phyloP scores from a whole-genome alignment of 2,329 filamentous ascomycete genomes.

The Paracoccidioides brasiliensis region DNA sequence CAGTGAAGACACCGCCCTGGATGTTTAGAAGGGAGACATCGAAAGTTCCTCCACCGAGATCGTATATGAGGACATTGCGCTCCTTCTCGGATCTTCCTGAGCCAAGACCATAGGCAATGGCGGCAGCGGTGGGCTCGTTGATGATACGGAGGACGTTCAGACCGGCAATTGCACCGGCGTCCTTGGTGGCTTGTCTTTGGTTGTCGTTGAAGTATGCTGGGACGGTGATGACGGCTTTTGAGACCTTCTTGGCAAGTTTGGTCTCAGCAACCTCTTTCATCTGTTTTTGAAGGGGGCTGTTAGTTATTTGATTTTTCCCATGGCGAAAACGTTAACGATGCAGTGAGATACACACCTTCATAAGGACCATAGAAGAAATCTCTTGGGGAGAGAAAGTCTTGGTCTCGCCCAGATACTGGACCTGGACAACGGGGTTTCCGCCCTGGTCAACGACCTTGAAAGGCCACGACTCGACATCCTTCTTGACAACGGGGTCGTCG shows the following conservation, averaged over 20 bases:
- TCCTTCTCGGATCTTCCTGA: constrained; percentile 92
- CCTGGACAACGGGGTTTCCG: constrained; percentile 82
- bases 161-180: constrained; percentile 92
- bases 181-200: constrained; percentile 98
- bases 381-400: constrained; percentile 98
- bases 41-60: constrained; percentile 99
- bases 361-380: constrained; percentile 96
- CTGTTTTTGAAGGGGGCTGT: constrained; percentile 33
- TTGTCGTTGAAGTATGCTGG: constrained; percentile 99
- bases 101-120: constrained; percentile 96
- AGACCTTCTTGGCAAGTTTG: constrained; percentile 97
- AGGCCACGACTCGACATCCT: constrained; percentile 97
- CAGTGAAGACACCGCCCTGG: constrained; percentile 97
- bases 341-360: constrained; percentile 55
- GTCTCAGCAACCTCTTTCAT: constrained; percentile 99
- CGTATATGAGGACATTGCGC: constrained; percentile 98
- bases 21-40: constrained; percentile 99
- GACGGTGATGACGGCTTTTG: constrained; percentile 98
- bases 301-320: no score
- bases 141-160: constrained; percentile 99
- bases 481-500: constrained; percentile 94
- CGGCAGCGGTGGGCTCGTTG: constrained; percentile 97
- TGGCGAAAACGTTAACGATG: no score
- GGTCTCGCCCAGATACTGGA: constrained; percentile 86
- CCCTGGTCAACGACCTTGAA: constrained; percentile 94